Conservation (phyloP, 495 filamentous ascomycete species). For the Saxophila tyrrhenica region DNA sequence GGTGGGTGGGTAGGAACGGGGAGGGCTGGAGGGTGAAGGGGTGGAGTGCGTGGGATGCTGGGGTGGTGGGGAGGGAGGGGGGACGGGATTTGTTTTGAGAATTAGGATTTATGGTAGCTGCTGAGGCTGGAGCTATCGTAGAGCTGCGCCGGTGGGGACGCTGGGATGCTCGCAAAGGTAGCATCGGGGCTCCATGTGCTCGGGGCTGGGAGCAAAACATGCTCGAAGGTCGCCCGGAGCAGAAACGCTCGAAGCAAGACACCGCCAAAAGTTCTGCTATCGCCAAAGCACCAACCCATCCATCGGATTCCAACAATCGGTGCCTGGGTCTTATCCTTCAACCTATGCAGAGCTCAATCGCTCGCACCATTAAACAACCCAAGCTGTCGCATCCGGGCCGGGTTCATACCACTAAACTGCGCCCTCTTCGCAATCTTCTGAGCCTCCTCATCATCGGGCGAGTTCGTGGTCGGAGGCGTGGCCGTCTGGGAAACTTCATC, state of each 20-base stretch:
- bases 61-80: constrained; percentile 32
- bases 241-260: too few relatives aligned
- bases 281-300: too few relatives aligned
- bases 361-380: constrained; percentile 13
- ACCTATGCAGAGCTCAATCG: neutral
- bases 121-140: neutral
- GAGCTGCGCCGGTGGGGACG: neutral
- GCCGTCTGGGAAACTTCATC: constrained; percentile 25
- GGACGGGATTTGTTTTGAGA: constrained; percentile 36
- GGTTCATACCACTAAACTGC: constrained; percentile 21
- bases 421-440: constrained; percentile 6
- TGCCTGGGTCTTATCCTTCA: neutral
- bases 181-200: too few relatives aligned
- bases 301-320: too few relatives aligned
- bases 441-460: constrained; percentile 16
- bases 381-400: constrained; percentile 20
- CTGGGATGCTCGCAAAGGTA: neutral
- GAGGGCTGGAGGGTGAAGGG: constrained; percentile 47
- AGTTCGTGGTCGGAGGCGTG: constrained; percentile 27
- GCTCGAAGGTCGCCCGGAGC: too few relatives aligned
- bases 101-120: constrained; percentile 3
- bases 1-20: constrained; percentile 40
- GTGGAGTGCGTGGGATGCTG: constrained; percentile 44
- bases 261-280: too few relatives aligned
- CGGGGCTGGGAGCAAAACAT: too few relatives aligned